Percentiles rank a stretch among this genome's conserved stretches.
These are phyloP conservation scores for Polyporus tsugae DNA, from an alignment of 1,284 basidiomycete genomes.

Conservation along the genomic window DNA sequence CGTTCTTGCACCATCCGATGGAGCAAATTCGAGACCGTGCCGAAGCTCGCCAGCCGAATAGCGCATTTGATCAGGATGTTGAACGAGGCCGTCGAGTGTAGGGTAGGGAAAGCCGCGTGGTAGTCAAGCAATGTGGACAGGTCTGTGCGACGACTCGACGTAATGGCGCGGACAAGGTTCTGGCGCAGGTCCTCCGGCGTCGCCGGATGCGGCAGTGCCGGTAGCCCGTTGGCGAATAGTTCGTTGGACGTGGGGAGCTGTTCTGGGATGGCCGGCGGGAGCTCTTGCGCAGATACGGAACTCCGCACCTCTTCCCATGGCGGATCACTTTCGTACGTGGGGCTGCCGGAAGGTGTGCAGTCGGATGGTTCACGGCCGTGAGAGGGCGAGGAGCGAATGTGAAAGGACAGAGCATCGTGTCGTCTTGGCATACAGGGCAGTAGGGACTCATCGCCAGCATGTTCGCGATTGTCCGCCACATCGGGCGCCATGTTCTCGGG, in stretches of 20 bases:
- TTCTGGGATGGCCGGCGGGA: constrained; percentile 16
- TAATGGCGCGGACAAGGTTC: constrained; percentile 54
- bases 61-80: constrained; percentile 45
- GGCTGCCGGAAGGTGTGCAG: constrained; percentile 3
- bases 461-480: constrained; percentile 15
- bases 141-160: constrained; percentile 24
- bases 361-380: constrained; percentile 7
- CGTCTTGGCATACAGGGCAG: constrained; percentile 8
- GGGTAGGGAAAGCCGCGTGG: constrained; percentile 30
- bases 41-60: constrained; percentile 43
- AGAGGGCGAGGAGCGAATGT: constrained; percentile 19
- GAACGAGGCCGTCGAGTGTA: constrained; percentile 44
- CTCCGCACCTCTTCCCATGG: constrained; percentile 34
- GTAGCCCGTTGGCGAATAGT: constrained; percentile 30
- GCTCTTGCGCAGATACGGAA: constrained; percentile 22
- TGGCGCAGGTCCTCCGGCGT: constrained; percentile 46
- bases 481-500: constrained; percentile 9
- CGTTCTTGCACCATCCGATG: constrained; percentile 40
- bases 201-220: constrained; percentile 19
- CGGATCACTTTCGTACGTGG: constrained; percentile 31
- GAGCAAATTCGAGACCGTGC: constrained; percentile 40
- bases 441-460: constrained; percentile 2
- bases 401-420: constrained; percentile 13
- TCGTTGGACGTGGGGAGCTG: constrained; percentile 27
- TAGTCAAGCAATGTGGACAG: constrained; percentile 30